Base-by-base conservation (phyloP, 257 asterid species). In the Pogostemon cablin region DNA sequence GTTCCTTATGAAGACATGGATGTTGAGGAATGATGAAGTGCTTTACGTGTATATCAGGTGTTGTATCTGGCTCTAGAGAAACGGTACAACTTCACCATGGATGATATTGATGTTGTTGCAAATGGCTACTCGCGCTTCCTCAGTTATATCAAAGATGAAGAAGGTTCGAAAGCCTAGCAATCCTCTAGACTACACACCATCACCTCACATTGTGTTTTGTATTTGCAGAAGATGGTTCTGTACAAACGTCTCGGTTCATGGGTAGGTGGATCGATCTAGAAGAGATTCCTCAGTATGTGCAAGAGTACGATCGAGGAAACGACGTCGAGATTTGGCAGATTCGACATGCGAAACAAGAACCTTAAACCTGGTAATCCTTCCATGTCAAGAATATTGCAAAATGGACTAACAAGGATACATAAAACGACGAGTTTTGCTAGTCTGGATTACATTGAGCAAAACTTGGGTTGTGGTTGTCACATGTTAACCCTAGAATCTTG, bases 301-400 rank as follows among this genome's bases (percentile, higher is more conserved):
- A 53, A 55, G 88, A 81, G 47, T 95, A 91, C 46, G 81, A 82
- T 37, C 85, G 99, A 57, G 98, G 96, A 69, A 78, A 68, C 9
- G 95, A 87, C 20, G 93, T 91, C 5, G 99, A 91, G 86, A 60
- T 93, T 59, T 93, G 97, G 97, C 78, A 82, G 80, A 91, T 93
- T 46, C 82, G 79, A 81, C 82, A 85, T 60, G 70, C 11, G 42
- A 69, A 56, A 59, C 63, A 43, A 15, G 39, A 53, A 25, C 61
- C 47, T 65, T 43, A 52, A 72, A 61, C 41, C 72, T 9, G 65
- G 77, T 67, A 63, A 42, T 39, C 54, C 10, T 62, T 25, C 7
- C 46, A 35, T 62, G 43, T 62, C 65, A 55, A 61, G 44, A 40
- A 34, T 49, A 56, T 25, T 50, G 47, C 58, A 25, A 25, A 25